A percentile compares a stretch with the other conserved stretches of the same genome.
phyloP scores from a whole-genome alignment of 805 yeast species.

The Starmerella tilneyi region DNA sequence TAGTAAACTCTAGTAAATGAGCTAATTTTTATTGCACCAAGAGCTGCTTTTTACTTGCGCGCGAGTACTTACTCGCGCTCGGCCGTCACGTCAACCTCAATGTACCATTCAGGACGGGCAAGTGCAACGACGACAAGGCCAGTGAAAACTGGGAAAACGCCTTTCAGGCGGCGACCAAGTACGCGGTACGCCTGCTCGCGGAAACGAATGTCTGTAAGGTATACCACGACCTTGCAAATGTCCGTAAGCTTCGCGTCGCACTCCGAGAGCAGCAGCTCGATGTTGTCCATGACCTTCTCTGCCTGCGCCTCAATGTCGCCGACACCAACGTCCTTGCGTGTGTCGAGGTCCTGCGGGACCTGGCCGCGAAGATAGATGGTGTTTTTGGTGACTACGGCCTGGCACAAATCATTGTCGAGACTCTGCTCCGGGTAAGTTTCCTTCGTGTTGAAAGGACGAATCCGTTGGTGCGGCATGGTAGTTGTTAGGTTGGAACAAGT shows the following conservation, averaged over 20 bases:
- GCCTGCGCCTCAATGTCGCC: slow-evolving; percentile 22
- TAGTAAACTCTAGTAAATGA: no score
- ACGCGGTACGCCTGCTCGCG: slow-evolving; percentile 22
- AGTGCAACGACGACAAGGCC: slow-evolving; percentile 23
- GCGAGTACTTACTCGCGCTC: slow-evolving; percentile 14
- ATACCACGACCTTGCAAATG: slow-evolving; percentile 22
- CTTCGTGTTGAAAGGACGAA: slow-evolving; percentile 22
- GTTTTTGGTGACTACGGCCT: slow-evolving; percentile 21
- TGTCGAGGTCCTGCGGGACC: slow-evolving; percentile 23
- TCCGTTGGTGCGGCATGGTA: slow-evolving; percentile 19
- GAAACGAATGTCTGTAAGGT: slow-evolving; percentile 20
- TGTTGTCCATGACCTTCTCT: slow-evolving; percentile 23
- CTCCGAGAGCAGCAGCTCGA: slow-evolving; percentile 18
- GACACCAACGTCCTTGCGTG: slow-evolving; percentile 21
- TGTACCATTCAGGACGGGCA: slow-evolving; percentile 23
- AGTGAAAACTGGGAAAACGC: slow-evolving; percentile 23
- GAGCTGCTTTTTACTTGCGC: no score
- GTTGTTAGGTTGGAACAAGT: background rate
- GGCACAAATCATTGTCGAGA: slow-evolving; percentile 22
- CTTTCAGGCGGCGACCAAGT: slow-evolving; percentile 20
- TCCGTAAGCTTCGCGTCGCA: slow-evolving; percentile 19
- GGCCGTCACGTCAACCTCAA: slow-evolving; percentile 23
- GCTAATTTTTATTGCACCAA: no score
- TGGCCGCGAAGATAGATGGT: slow-evolving; percentile 23
- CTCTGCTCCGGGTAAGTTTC: slow-evolving; percentile 22